Conservation (phyloP, 371 early-diverging fungal genomes). For the Rhizopus delemar region DNA sequence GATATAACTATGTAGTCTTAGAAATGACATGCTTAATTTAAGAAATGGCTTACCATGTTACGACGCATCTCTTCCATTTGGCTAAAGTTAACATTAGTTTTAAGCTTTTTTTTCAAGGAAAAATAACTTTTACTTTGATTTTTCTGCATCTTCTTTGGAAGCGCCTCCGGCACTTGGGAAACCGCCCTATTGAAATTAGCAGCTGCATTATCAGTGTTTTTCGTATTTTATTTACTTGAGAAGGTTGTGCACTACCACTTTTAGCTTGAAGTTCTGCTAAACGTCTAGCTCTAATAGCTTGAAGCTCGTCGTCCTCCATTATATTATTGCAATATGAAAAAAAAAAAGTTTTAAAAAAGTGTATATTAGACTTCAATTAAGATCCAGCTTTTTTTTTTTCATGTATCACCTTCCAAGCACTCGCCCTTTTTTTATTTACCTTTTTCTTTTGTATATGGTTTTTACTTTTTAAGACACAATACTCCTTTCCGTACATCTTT, state of each 20-base stretch:
- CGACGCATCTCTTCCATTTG: conserved; percentile 86
- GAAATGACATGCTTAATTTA: not conserved
- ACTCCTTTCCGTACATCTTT: too few species aligned
- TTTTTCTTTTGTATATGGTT: not conserved
- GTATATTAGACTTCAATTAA: too few species aligned
- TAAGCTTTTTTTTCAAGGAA: not conserved
- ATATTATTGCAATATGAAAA: conserved; percentile 3
- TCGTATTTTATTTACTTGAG: conserved; percentile 15
- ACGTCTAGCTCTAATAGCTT: conserved; percentile 80
- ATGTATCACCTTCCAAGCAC: too few species aligned
- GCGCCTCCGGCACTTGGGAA: conserved; percentile 17
- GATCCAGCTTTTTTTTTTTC: not conserved
- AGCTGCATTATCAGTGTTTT: not conserved
- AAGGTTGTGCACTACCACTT: conserved; percentile 16
- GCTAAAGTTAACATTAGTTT: conserved; percentile 23
- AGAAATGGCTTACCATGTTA: conserved; percentile 59
- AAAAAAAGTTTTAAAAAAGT: conserved; percentile 4
- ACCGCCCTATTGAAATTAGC: conserved; percentile 7
- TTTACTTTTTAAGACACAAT: not conserved
- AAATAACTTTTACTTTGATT: conserved; percentile 37
- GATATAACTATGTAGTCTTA: conserved; percentile 56
- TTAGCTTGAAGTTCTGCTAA: conserved; percentile 66
- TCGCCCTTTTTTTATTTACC: not conserved
- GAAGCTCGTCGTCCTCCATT: conserved; percentile 87
- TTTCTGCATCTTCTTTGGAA: conserved; percentile 49